Evolutionary conservation across 257 asterid genomes (phyloP).

Genomic region (Petrea volubilis): DNA sequence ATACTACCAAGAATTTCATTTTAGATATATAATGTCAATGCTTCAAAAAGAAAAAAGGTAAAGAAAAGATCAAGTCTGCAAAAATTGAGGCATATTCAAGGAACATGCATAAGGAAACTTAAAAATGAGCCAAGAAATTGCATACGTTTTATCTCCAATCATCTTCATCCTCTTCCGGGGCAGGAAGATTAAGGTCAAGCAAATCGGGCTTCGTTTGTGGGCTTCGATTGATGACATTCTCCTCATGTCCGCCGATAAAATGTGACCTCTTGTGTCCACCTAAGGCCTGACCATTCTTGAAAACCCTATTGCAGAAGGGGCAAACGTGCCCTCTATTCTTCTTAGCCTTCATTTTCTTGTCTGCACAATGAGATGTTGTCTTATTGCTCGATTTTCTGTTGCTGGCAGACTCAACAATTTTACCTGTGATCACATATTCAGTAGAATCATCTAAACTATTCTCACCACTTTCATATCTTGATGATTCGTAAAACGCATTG

Average conservation of each 20-base stretch:
- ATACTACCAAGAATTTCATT: constrained; percentile 13
- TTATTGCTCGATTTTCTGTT: constrained; percentile 40
- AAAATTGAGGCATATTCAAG: constrained; percentile 22
- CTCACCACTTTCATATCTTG: constrained; percentile 68
- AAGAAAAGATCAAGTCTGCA: constrained; percentile 23
- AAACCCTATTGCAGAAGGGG: constrained; percentile 77
- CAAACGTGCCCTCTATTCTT: constrained; percentile 75
- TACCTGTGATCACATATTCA: constrained; percentile 30
- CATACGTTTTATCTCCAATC: constrained; percentile 28
- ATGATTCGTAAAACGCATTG: constrained; percentile 41
- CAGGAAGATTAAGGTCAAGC: constrained; percentile 87
- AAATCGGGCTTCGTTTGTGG: constrained; percentile 49
- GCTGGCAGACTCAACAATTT: constrained; percentile 35
- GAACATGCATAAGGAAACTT: constrained; percentile 23
- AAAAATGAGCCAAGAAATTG: constrained; percentile 5
- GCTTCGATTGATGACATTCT: constrained; percentile 30
- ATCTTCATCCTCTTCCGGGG: constrained; percentile 67
- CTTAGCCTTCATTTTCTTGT: constrained; percentile 53
- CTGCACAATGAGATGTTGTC: constrained; percentile 31
- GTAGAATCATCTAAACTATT: constrained; percentile 57
- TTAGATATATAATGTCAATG: constrained; percentile 15
- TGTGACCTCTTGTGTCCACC: constrained; percentile 99
- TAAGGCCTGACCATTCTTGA: constrained; percentile 93
- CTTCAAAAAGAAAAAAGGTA: constrained; percentile 20
- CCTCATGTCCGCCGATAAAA: constrained; percentile 57